phyloP scores from a whole-genome alignment of 345 rosid species.

The Linum lewisii region DNA sequence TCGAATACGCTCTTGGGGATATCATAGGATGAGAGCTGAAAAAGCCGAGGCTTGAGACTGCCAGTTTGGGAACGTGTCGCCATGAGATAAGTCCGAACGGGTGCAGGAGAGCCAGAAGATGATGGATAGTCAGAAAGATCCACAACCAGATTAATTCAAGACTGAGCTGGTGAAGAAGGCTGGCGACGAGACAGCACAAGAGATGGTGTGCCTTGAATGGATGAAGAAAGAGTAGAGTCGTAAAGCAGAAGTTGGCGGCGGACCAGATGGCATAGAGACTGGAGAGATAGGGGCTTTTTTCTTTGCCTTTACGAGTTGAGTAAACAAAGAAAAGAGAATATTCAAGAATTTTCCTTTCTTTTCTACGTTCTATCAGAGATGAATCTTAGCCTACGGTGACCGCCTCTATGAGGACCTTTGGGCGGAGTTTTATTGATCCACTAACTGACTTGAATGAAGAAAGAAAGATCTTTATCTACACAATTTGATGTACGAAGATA shows the following conservation, averaged over 20 bases:
- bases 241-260: not conserved
- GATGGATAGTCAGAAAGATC: not conserved
- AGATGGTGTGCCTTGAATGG: not conserved
- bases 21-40: constrained; percentile 1
- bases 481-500: not conserved
- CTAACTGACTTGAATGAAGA: not conserved
- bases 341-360: not conserved
- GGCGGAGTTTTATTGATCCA: not conserved
- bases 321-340: not conserved
- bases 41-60: constrained; percentile 1
- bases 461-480: not conserved
- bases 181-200: not conserved
- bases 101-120: not conserved
- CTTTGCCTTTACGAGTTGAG: not conserved
- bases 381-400: not conserved
- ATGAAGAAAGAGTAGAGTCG: not conserved
- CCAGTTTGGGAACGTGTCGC: not conserved
- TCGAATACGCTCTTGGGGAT: not conserved
- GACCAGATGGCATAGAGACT: not conserved
- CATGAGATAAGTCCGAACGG: not conserved
- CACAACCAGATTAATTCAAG: not conserved
- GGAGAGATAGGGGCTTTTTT: not conserved
- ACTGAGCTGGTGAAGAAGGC: not conserved
- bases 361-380: not conserved
- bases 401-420: not conserved